Base-by-base conservation (phyloP, 2,329 filamentous ascomycete genomes). In the Mariannaea sp. region DNA sequence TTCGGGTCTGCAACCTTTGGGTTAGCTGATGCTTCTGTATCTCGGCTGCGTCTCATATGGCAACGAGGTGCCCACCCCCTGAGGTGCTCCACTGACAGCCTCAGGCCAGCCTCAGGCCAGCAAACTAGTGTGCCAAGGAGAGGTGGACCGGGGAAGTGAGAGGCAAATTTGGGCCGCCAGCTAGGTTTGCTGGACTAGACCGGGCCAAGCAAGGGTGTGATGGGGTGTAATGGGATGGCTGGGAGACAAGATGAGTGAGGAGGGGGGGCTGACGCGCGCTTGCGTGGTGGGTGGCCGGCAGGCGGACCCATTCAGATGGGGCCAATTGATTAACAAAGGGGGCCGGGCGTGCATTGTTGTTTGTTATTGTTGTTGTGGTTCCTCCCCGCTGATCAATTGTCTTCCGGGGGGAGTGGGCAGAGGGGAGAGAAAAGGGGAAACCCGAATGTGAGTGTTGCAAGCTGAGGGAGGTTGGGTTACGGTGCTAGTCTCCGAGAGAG, bases 1-100 rank as follows among this genome's bases (percentile, higher is more conserved):
- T 69, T 66, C 61, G 65, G 70, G 67, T 66, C 70, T 72, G 61
- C 54, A 54, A 60, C 62, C 54, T 59, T 60, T 62, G 59, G 55
- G 66, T 66, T 69, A 66, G 66, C 61, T 62, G 64, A 66, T 59
- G 62, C 60, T 65, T 62, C 60, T 60, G 62, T 57, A 66, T 56
- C 44, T 65, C 62, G 64, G 57, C 64, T 66, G 64, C 61, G 64
- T 67, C 62, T 67, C 64, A 66, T 65, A 66, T 66, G 64, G 64
- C 64, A 66, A 66, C 64, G 62, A 57, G 58, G 57, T 52, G 51
- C 49, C 46, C 45, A 53, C 54, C 62, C 62, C 64, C 64, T 65
- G 60, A 65, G 54, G 36, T 40, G 55, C 56, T 49, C 62, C 64
- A 64, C 62, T 46, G 40, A 17, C 40, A 55, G 59, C 56, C 55